Percentiles rank a stretch among this genome's conserved stretches.
Evolutionary conservation across 2,329 filamentous ascomycete genomes (phyloP).

Genomic region (Claviceps arundinis): DNA sequence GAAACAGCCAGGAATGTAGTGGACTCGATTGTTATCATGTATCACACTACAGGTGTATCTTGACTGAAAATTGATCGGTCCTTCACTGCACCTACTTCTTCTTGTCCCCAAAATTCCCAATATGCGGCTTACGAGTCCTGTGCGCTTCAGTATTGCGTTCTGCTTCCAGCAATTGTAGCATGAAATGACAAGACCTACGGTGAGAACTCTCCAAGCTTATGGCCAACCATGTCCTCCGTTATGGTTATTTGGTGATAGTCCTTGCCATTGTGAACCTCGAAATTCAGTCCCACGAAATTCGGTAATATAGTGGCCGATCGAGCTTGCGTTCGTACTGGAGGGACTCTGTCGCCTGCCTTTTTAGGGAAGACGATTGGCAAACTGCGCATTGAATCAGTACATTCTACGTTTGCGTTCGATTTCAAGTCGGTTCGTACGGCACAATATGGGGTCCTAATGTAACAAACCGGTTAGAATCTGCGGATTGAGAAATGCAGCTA

Average conservation of each 20-base stretch:
- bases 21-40: neutral
- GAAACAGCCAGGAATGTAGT: neutral
- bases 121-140: slow-evolving; percentile 46
- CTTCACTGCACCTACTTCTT: slow-evolving; percentile 17
- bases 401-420: slow-evolving; percentile 5
- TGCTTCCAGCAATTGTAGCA: neutral
- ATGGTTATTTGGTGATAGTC: slow-evolving; percentile 69
- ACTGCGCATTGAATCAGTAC: slow-evolving; percentile 19
- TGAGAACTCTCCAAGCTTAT: slow-evolving; percentile 88
- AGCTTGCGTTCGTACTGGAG: slow-evolving; percentile 74
- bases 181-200: slow-evolving; percentile 43
- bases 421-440: slow-evolving; percentile 26
- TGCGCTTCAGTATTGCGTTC: slow-evolving; percentile 1
- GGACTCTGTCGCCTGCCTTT: slow-evolving; percentile 46
- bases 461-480: neutral
- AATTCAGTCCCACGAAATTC: slow-evolving; percentile 80
- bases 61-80: neutral
- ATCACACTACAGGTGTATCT: neutral
- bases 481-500: neutral
- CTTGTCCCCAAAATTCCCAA: slow-evolving; percentile 42
- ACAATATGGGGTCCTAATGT: slow-evolving; percentile 37
- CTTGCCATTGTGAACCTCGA: slow-evolving; percentile 88
- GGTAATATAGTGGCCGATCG: slow-evolving; percentile 81
- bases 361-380: slow-evolving; percentile 51
- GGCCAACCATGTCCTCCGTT: slow-evolving; percentile 92